Evolutionary conservation across 331 rosid genomes (phyloP).

Genomic region (Spiraea crenata): DNA sequence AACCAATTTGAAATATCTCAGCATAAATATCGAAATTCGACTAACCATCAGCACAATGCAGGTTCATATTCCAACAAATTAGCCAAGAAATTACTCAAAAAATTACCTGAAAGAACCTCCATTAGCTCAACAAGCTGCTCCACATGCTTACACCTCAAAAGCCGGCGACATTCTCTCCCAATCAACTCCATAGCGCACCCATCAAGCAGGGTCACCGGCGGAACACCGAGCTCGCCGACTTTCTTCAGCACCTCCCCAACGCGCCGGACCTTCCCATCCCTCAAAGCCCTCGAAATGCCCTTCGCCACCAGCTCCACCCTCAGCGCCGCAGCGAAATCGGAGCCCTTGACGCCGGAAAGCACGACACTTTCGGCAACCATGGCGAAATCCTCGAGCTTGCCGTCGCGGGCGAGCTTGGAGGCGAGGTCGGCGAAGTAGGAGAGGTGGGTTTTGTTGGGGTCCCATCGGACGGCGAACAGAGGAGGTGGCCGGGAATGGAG

Average conservation of each 20-base stretch:
- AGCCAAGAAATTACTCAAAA: neutral
- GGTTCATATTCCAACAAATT: neutral
- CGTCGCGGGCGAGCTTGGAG: slow-evolving; percentile 52
- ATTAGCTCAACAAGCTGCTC: slow-evolving; percentile 65
- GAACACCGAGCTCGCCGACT: slow-evolving; percentile 39
- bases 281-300: slow-evolving; percentile 42
- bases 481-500: slow-evolving; percentile 36
- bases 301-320: slow-evolving; percentile 46
- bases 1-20: neutral
- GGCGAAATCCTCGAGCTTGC: slow-evolving; percentile 46
- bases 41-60: neutral
- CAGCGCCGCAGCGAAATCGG: slow-evolving; percentile 39
- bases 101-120: slow-evolving; percentile 79
- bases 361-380: slow-evolving; percentile 39
- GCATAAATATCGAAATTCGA: neutral
- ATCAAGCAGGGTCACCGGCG: slow-evolving; percentile 44
- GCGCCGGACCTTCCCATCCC: slow-evolving; percentile 39
- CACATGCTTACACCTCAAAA: slow-evolving; percentile 43
- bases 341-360: slow-evolving; percentile 43
- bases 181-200: slow-evolving; percentile 42
- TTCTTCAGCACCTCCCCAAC: slow-evolving; percentile 44
- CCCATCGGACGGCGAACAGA: slow-evolving; percentile 30
- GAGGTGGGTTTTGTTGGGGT: slow-evolving; percentile 34
- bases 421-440: slow-evolving; percentile 44
- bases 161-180: slow-evolving; percentile 40